Evolutionary conservation across 1,284 basidiomycete species (phyloP).

Genomic region (Phylloporus sp.): DNA sequence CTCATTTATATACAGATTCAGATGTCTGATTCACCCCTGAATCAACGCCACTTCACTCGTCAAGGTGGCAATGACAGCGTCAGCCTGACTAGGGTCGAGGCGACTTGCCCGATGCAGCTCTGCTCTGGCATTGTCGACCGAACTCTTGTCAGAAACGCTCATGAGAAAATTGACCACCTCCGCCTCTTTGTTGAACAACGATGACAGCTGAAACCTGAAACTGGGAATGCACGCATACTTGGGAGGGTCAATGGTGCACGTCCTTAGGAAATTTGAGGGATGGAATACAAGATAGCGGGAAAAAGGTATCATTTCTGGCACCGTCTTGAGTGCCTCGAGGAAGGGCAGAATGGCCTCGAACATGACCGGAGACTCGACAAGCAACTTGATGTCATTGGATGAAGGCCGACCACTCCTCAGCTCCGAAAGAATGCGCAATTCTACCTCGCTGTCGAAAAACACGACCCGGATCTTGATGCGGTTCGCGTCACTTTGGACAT

Average conservation of each 20-base stretch:
- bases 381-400: constrained; percentile 36
- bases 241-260: constrained; percentile 53
- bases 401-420: constrained; percentile 32
- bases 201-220: constrained; percentile 59
- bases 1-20: not conserved
- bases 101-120: constrained; percentile 54
- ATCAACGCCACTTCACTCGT: constrained; percentile 69
- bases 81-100: constrained; percentile 72
- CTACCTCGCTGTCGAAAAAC: constrained; percentile 61
- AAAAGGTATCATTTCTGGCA: constrained; percentile 64
- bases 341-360: constrained; percentile 71
- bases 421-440: constrained; percentile 53
- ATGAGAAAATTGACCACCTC: constrained; percentile 32
- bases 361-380: constrained; percentile 68
- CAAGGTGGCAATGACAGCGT: constrained; percentile 69
- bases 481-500: constrained; percentile 40
- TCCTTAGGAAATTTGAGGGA: constrained; percentile 40
- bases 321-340: constrained; percentile 58
- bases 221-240: constrained; percentile 55
- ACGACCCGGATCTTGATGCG: constrained; percentile 51
- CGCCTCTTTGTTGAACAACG: constrained; percentile 43
- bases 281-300: constrained; percentile 56
- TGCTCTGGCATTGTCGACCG: constrained; percentile 46
- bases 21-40: constrained; percentile 62
- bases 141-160: constrained; percentile 27